phyloP scores from a whole-genome alignment of 805 yeast genomes.

The Phaffomyces opuntiae region DNA sequence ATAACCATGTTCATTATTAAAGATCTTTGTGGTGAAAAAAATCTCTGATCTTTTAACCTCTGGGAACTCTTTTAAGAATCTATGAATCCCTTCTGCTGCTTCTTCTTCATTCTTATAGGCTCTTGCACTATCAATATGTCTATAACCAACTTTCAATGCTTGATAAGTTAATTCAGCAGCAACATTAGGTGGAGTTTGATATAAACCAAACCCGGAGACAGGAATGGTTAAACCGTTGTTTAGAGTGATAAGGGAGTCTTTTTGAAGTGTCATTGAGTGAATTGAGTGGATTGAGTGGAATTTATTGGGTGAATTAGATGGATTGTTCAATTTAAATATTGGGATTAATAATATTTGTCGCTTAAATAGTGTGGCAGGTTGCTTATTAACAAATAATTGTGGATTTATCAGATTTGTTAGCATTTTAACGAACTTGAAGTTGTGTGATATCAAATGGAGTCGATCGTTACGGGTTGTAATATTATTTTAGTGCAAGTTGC shows the following conservation, averaged over 20 bases:
- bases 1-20: conserved; percentile 8
- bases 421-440: too few species aligned
- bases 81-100: conserved; percentile 16
- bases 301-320: background rate
- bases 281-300: background rate
- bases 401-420: too few species aligned
- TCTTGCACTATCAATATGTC: conserved; percentile 21
- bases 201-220: conserved; percentile 20
- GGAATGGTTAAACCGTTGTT: conserved; percentile 19
- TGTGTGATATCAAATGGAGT: too few species aligned
- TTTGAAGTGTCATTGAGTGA: conserved; percentile 4
- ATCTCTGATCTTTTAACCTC: conserved; percentile 17
- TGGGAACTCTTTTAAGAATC: conserved; percentile 16
- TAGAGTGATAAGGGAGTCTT: conserved; percentile 13
- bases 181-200: conserved; percentile 17
- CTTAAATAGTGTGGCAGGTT: background rate
- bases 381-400: too few species aligned
- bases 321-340: background rate
- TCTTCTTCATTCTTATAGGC: conserved; percentile 17
- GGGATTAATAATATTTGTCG: background rate
- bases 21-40: conserved; percentile 20
- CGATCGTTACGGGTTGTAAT: too few species aligned
- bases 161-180: conserved; percentile 15
- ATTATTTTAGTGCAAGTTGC: too few species aligned
- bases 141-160: conserved; percentile 20